Percentiles rank a stretch among this genome's conserved stretches.
Evolutionary conservation across 2,329 filamentous ascomycete genomes (phyloP).

Genomic region (Claviceps sp.): DNA sequence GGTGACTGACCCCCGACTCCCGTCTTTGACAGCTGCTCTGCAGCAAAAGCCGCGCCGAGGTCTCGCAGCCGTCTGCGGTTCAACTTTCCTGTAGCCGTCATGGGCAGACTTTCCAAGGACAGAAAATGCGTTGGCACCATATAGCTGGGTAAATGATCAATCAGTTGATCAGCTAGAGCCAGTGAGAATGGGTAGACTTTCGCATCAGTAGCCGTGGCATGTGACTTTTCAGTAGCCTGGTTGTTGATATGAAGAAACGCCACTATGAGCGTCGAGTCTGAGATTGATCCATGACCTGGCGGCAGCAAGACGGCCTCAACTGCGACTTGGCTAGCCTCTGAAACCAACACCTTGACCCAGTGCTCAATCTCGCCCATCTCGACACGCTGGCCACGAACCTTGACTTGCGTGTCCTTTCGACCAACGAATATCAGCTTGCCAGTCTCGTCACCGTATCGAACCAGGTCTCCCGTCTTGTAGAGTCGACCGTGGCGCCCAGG

Average conservation of each 20-base stretch:
- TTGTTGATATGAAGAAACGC: not conserved
- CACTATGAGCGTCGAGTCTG: not conserved
- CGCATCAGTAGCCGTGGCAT: not conserved
- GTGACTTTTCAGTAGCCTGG: too few relatives aligned
- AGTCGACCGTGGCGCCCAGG: not conserved
- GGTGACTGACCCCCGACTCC: not conserved
- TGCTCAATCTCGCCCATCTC: slow-evolving; percentile 11
- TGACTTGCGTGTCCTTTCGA: slow-evolving; percentile 13
- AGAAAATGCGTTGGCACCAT: slow-evolving; percentile 10
- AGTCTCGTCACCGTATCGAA: slow-evolving; percentile 9
- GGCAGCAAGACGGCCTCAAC: not conserved
- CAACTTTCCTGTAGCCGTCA: slow-evolving; percentile 7
- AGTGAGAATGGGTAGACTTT: not conserved
- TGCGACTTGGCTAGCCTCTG: not conserved
- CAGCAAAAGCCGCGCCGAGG: slow-evolving; percentile 1
- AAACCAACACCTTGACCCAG: not conserved
- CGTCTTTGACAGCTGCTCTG: not conserved
- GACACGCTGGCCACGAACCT: slow-evolving; percentile 14
- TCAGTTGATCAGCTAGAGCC: not conserved
- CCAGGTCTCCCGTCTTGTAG: slow-evolving; percentile 13
- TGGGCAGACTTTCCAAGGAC: slow-evolving; percentile 5
- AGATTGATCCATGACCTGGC: too few relatives aligned
- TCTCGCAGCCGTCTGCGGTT: slow-evolving; percentile 6
- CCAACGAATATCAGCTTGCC: slow-evolving; percentile 13
- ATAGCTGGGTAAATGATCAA: slow-evolving; percentile 5